Conservation (phyloP, 2,329 filamentous ascomycete species). For the Cladophialophora immunda region DNA sequence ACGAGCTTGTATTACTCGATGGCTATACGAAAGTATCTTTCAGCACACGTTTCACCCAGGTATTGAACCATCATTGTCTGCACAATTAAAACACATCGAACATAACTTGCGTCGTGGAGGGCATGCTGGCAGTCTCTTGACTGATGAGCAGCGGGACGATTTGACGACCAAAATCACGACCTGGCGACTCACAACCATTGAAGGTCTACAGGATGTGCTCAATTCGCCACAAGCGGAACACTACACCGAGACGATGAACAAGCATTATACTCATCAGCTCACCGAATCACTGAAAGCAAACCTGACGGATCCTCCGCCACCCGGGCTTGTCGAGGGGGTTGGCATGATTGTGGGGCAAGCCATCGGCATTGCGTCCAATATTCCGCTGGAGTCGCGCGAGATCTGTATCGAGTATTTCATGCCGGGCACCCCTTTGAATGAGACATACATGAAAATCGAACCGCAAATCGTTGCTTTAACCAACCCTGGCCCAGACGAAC, state of each 20-base stretch:
- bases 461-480: conserved; percentile 68
- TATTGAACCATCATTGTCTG: conserved; percentile 77
- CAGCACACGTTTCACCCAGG: conserved; percentile 92
- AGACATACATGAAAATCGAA: conserved; percentile 86
- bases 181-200: conserved; percentile 92
- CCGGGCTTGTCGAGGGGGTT: conserved; percentile 85
- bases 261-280: conserved; percentile 73
- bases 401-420: conserved; percentile 86
- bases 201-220: conserved; percentile 80
- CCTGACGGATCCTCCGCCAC: conserved; percentile 77
- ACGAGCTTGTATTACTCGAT: conserved; percentile 84
- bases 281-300: conserved; percentile 75
- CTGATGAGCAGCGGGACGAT: conserved; percentile 73
- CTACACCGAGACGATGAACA: conserved; percentile 73
- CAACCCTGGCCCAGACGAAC: conserved; percentile 45
- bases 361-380: conserved; percentile 81
- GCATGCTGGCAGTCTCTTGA: conserved; percentile 27
- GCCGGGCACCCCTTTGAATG: conserved; percentile 75
- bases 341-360: conserved; percentile 94
- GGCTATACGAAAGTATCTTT: conserved; percentile 91
- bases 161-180: conserved; percentile 85
- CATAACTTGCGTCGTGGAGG: conserved; percentile 75
- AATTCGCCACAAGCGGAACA: conserved; percentile 71
- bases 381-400: conserved; percentile 90
- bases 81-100: conserved; percentile 84